Percentiles rank a stretch among this genome's conserved stretches.
Conservation (phyloP, 495 filamentous ascomycete species). For the Annulohypoxylon moriforme region DNA sequence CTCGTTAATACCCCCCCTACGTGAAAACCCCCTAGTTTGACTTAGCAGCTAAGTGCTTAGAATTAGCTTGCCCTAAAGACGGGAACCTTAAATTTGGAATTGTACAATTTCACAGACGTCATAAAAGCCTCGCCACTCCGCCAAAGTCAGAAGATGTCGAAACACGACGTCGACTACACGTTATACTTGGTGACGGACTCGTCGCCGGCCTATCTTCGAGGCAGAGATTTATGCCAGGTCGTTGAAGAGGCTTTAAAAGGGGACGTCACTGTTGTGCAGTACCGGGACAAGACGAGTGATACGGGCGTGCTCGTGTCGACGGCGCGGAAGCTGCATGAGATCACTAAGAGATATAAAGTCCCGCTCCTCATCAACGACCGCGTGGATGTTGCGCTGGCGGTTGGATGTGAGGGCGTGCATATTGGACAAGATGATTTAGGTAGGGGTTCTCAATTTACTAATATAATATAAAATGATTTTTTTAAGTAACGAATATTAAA, state of each 20-base stretch:
- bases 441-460: constrained; percentile 51
- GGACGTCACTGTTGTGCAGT: constrained; percentile 89
- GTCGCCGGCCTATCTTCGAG: constrained; percentile 75
- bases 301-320: constrained; percentile 77
- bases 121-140: constrained; percentile 13
- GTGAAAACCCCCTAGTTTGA: no score
- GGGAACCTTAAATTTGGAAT: neutral
- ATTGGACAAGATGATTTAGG: constrained; percentile 95
- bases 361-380: constrained; percentile 96
- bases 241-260: constrained; percentile 82
- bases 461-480: neutral
- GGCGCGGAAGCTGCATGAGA: constrained; percentile 73
- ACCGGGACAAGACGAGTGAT: constrained; percentile 86
- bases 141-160: constrained; percentile 46
- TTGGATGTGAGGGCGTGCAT: constrained; percentile 90
- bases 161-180: constrained; percentile 60
- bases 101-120: constrained; percentile 20
- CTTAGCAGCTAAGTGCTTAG: neutral
- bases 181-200: constrained; percentile 96
- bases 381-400: constrained; percentile 88
- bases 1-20: no score
- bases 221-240: constrained; percentile 74
- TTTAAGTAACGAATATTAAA: neutral
- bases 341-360: constrained; percentile 74
- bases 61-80: no score